Base-by-base conservation (phyloP, 805 yeast species). In the Myxozyma lipomycoides region DNA sequence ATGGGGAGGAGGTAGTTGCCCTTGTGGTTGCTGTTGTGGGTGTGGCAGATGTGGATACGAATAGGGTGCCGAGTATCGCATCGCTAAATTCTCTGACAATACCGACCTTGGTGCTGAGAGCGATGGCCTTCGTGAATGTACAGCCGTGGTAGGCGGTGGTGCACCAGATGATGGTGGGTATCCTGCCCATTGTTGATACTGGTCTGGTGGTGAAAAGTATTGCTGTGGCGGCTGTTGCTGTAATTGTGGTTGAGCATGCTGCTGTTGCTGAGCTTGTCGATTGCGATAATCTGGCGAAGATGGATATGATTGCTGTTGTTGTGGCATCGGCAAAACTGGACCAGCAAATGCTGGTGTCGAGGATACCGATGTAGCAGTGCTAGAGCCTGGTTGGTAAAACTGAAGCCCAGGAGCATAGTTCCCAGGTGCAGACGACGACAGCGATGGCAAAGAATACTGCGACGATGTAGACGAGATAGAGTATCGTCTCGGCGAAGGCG, bases 391-490 rank as follows among this genome's bases (percentile, higher is more conserved):
- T 35, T 10, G 19, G 7, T 17, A 6, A 5, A 7, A 6, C n/a
- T 10, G 19, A 21, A 35, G 7, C 15, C 25, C 30, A 4, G 30
- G 4, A 2, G 46, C 40, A 36, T 26, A 41, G 17, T 49, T 26
- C 18, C 52, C 41, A 7, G 52, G 45, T 12, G 56, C 44, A 7
- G 56, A 40, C 10, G 56, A 43, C 21, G 56, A 39, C 22, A 53
- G 22, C 22, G 56, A 53, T 22, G 58, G 56, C 19, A 53, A 49
- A 19, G 55, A 46, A 46, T 53, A 51, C 40, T 49, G 57, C 15
- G 57, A 43, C 45, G 57, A 49, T 18, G 45, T 28, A 9, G 44
- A 37, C 32, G 52, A 50, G 25, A 21, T 36, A 24, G 53, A 50
- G 22, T 43, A 19, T 21, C 53, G 37, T 24, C 52, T 23, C 19